phyloP scores from a whole-genome alignment of 2,329 filamentous ascomycete species.

The Fusarium guadeloupense region DNA sequence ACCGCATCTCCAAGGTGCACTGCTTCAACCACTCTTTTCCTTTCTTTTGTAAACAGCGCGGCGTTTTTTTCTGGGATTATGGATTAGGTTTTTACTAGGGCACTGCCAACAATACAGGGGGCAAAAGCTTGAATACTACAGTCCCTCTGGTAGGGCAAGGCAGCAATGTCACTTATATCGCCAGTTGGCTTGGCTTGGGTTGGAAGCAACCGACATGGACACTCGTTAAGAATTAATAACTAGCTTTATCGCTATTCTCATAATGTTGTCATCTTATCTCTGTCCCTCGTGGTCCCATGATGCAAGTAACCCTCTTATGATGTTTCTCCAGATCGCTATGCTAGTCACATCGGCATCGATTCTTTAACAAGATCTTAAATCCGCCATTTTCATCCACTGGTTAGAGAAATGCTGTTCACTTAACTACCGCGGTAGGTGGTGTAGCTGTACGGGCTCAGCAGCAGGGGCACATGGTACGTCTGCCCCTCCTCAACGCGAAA shows the following conservation, averaged over 20 bases:
- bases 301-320: background rate
- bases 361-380: background rate
- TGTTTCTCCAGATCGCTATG: background rate
- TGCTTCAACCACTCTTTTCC: conserved; percentile 12
- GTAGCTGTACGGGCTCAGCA: conserved; percentile 82
- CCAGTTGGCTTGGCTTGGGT: conserved; percentile 16
- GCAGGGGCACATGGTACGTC: conserved; percentile 81
- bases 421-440: conserved; percentile 83
- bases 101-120: conserved; percentile 6
- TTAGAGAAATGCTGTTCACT: conserved; percentile 21
- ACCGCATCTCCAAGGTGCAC: conserved; percentile 27
- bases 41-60: conserved; percentile 36
- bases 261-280: conserved; percentile 17
- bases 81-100: conserved; percentile 2
- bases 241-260: conserved; percentile 34
- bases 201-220: conserved; percentile 16
- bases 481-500: conserved; percentile 65
- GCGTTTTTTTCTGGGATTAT: conserved; percentile 33
- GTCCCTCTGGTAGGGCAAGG: conserved; percentile 40
- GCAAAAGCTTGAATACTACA: conserved; percentile 23
- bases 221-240: conserved; percentile 39
- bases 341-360: background rate
- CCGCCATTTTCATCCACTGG: background rate
- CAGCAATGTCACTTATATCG: conserved; percentile 17
- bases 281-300: conserved; percentile 4